phyloP scores from a whole-genome alignment of 78 protist genomes.

The Isochrysis galbana region DNA sequence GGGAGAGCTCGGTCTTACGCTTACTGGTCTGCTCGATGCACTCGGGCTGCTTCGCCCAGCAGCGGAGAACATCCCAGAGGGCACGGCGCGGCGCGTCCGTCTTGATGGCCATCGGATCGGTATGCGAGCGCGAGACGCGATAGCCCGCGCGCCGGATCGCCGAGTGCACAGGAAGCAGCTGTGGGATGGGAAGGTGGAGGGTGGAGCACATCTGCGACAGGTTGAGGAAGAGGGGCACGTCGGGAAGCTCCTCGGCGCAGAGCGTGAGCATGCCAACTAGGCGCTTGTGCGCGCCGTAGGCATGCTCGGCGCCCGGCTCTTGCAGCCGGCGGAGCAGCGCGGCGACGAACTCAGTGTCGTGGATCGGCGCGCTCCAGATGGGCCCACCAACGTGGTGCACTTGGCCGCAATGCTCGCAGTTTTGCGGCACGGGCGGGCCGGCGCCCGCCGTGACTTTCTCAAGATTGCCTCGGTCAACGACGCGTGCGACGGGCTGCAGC shows the following conservation, averaged over 20 bases:
- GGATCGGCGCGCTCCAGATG: constrained; percentile 82
- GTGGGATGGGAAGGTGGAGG: constrained; percentile 27
- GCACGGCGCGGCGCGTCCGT: constrained; percentile 78
- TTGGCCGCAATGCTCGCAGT: constrained; percentile 40
- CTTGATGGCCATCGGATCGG: constrained; percentile 65
- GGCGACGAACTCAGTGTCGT: constrained; percentile 35
- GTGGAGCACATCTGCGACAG: constrained; percentile 42
- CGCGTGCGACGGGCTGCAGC: constrained; percentile 64
- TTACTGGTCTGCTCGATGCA: not conserved
- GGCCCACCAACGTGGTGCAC: constrained; percentile 83
- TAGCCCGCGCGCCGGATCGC: constrained; percentile 78
- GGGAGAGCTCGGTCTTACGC: not conserved
- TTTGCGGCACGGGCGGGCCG: not conserved
- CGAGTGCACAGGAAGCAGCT: constrained; percentile 3
- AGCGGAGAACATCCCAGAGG: constrained; percentile 71
- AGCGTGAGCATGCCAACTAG: constrained; percentile 69
- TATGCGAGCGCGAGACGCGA: constrained; percentile 76
- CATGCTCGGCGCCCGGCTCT: not conserved
- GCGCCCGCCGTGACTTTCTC: not conserved
- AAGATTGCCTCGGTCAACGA: no score
- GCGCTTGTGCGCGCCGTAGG: constrained; percentile 38
- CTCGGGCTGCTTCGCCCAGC: not conserved
- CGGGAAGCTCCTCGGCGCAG: constrained; percentile 75
- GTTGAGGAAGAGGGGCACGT: constrained; percentile 64
- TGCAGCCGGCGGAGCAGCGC: not conserved